Percentiles rank a stretch among this genome's conserved stretches.
These are phyloP conservation scores for Coemansia sp. DNA, from an alignment of 192 early-diverging fungal species.

Conservation along the genomic window DNA sequence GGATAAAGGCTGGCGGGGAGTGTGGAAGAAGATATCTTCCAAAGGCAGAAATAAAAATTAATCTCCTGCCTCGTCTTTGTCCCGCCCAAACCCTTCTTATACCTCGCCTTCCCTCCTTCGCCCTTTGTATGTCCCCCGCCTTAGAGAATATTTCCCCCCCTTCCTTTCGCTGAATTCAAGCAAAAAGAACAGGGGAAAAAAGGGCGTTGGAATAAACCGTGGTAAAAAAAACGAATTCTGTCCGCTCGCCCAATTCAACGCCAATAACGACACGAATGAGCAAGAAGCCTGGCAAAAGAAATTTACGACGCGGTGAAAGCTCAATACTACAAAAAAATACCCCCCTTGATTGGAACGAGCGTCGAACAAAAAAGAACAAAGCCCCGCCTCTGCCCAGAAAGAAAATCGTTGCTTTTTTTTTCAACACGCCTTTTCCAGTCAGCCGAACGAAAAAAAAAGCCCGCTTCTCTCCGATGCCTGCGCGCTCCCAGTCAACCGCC, in stretches of 20 bases:
- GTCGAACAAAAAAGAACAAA: background rate
- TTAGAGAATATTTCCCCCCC: background rate
- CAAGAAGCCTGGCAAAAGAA: background rate
- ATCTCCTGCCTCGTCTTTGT: background rate
- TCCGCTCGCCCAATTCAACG: conserved; percentile 4
- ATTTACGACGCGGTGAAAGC: background rate
- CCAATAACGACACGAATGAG: background rate
- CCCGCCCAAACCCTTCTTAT: background rate
- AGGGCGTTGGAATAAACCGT: background rate
- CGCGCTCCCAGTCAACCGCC: too few species aligned
- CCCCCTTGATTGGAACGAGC: background rate
- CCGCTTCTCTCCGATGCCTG: too few species aligned
- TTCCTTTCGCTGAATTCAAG: background rate
- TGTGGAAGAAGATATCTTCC: background rate
- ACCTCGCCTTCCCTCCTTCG: background rate
- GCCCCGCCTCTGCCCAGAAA: background rate
- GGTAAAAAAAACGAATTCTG: conserved; percentile 1
- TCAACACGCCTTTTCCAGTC: too few species aligned
- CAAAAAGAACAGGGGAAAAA: background rate
- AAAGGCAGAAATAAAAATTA: background rate
- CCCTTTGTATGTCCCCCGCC: background rate
- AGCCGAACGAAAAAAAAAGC: too few species aligned
- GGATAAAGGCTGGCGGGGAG: background rate
- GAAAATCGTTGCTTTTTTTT: too few species aligned
- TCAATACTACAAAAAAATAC: background rate